Evolutionary conservation across 352 stramenopile genomes (phyloP).

Genomic region (Phytopythium mirpurense): DNA sequence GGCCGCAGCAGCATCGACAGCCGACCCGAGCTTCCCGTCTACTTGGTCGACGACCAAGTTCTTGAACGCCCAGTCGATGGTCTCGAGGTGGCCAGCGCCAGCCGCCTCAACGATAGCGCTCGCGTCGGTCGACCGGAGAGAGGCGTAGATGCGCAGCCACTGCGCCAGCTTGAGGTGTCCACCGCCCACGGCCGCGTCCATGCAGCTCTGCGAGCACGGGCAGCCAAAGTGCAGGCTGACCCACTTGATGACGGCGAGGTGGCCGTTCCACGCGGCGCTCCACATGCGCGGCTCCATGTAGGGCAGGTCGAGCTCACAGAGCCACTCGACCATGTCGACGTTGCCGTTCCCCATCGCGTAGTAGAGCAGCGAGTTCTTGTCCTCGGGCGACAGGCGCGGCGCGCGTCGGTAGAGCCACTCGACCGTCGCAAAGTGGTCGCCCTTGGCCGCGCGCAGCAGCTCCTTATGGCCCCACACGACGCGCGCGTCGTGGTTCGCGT

Average conservation of each 20-base stretch:
- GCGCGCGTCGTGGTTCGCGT: conserved; percentile 12
- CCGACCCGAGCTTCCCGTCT: conserved; percentile 7
- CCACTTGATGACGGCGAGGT: conserved; percentile 25
- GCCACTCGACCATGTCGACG: conserved; percentile 25
- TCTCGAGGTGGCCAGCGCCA: conserved; percentile 13
- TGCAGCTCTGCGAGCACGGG: conserved; percentile 6
- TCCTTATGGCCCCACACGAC: conserved; percentile 10
- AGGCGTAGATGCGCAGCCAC: conserved; percentile 21
- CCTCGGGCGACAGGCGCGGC: not conserved
- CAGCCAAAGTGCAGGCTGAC: not conserved
- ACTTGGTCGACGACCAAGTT: conserved; percentile 7
- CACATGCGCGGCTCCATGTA: conserved; percentile 15
- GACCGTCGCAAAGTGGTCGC: conserved; percentile 4
- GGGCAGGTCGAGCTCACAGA: conserved; percentile 11
- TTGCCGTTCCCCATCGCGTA: conserved; percentile 21
- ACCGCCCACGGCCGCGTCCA: conserved; percentile 20
- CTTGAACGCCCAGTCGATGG: conserved; percentile 14
- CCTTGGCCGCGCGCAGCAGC: conserved; percentile 6
- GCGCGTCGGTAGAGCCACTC: not conserved
- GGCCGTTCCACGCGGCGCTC: conserved; percentile 18
- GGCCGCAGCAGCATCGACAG: conserved; percentile 21
- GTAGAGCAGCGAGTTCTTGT: conserved; percentile 7
- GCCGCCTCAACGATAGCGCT: conserved; percentile 23
- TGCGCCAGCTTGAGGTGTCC: conserved; percentile 22
- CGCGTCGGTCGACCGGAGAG: conserved; percentile 13